Conservation (phyloP, 129 eudicot species). For the Pseudognaphalium luteoalbum region DNA sequence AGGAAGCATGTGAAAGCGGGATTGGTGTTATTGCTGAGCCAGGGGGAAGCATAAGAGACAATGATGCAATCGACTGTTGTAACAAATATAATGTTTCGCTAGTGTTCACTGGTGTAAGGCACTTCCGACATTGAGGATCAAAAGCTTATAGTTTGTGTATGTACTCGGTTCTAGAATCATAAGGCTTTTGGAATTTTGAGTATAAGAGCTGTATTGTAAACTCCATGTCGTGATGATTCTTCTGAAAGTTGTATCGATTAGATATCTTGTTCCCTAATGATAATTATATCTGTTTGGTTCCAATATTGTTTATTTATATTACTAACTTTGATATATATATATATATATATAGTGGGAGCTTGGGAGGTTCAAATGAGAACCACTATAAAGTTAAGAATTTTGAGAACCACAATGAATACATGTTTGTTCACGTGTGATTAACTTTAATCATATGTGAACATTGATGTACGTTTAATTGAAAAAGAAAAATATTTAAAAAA, state of each 20-base stretch:
- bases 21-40: slow-evolving; percentile 88
- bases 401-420: too few relatives aligned
- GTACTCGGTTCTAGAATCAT: slow-evolving; percentile 46
- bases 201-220: background rate
- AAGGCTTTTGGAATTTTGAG: slow-evolving; percentile 51
- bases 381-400: too few relatives aligned
- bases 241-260: too few relatives aligned
- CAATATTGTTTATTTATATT: background rate
- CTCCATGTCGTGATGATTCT: background rate
- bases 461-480: too few relatives aligned
- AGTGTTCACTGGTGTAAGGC: slow-evolving; percentile 83
- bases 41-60: slow-evolving; percentile 87
- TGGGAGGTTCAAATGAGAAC: too few relatives aligned
- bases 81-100: slow-evolving; percentile 85
- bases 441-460: too few relatives aligned
- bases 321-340: background rate
- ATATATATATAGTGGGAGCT: too few relatives aligned
- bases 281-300: background rate
- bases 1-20: slow-evolving; percentile 93
- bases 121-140: slow-evolving; percentile 66
- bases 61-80: slow-evolving; percentile 83
- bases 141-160: slow-evolving; percentile 55
- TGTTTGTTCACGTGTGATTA: too few relatives aligned
- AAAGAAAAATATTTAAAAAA: too few relatives aligned
- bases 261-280: too few relatives aligned